Conservation (phyloP, 352 stramenopile genomes). For the Elongisporangium senticosum region DNA sequence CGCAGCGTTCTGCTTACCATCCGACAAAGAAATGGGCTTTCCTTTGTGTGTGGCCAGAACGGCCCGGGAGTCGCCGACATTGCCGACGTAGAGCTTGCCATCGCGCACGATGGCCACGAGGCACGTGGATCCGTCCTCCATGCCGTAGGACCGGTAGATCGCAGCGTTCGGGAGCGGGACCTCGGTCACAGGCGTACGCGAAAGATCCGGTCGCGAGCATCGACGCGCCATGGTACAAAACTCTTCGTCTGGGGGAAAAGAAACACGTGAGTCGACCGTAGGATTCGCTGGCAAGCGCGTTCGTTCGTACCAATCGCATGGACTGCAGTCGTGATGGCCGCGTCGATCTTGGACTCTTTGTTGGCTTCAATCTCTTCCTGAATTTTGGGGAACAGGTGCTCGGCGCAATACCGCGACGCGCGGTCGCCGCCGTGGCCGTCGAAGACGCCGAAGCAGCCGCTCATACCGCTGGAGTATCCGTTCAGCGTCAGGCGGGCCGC, state of each 20-base stretch:
- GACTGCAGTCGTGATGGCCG: slow-evolving; percentile 54
- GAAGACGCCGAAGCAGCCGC: slow-evolving; percentile 79
- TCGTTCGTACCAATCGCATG: slow-evolving; percentile 43
- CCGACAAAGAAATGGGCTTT: slow-evolving; percentile 49
- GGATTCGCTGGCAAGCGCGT: neutral
- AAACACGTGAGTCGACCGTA: slow-evolving; percentile 4
- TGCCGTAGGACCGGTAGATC: slow-evolving; percentile 36
- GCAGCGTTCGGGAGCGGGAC: slow-evolving; percentile 9
- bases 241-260: slow-evolving; percentile 32
- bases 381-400: slow-evolving; percentile 68
- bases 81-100: slow-evolving; percentile 64
- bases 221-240: slow-evolving; percentile 56
- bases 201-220: slow-evolving; percentile 25
- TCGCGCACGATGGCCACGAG: slow-evolving; percentile 73
- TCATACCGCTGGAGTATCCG: slow-evolving; percentile 50
- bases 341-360: slow-evolving; percentile 28
- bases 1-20: slow-evolving; percentile 19
- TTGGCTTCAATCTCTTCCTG: slow-evolving; percentile 29
- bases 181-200: slow-evolving; percentile 15
- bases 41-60: slow-evolving; percentile 57
- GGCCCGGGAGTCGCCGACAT: slow-evolving; percentile 79
- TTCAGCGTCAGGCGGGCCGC: slow-evolving; percentile 69
- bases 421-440: slow-evolving; percentile 78
- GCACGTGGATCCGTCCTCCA: slow-evolving; percentile 76
- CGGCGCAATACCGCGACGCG: slow-evolving; percentile 69